Percentiles rank a stretch among this genome's conserved stretches.
Evolutionary conservation across 352 stramenopile genomes (phyloP).

Genomic region (Phytophthora capsici): DNA sequence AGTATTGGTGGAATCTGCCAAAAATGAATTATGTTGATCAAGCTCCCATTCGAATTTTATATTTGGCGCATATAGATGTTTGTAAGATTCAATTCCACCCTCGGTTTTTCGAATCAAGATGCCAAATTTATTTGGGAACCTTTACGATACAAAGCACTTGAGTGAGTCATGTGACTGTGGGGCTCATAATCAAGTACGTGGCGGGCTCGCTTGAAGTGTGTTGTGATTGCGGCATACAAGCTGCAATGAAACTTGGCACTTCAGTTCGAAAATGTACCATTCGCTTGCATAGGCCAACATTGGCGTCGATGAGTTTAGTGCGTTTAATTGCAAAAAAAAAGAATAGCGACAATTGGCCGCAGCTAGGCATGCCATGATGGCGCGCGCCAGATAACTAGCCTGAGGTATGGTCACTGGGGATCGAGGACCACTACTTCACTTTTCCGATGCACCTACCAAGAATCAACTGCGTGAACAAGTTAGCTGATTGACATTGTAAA

Average conservation of each 20-base stretch:
- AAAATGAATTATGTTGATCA: neutral
- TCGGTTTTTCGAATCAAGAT: neutral
- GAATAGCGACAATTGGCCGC: neutral
- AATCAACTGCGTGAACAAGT: conserved; percentile 30
- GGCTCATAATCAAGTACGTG: no score
- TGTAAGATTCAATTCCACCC: conserved; percentile 25
- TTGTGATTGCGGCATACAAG: no score
- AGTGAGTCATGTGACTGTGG: no score
- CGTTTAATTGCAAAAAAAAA: neutral
- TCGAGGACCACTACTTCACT: conserved; percentile 11
- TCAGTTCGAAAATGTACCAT: no score
- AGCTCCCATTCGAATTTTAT: conserved; percentile 23
- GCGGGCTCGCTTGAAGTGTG: no score
- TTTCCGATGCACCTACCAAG: conserved; percentile 54
- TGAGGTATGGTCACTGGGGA: no score
- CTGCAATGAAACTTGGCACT: no score
- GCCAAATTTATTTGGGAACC: no score
- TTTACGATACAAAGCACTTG: no score
- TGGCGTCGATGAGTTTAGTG: neutral
- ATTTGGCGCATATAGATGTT: conserved; percentile 18
- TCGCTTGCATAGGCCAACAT: no score
- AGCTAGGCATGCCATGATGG: neutral
- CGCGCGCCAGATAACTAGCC: neutral
- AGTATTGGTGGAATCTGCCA: neutral
- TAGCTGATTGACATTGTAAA: neutral